Evolutionary conservation across 225 moss, liverwort and hornwort genomes (phyloP), one percentile per base, ranked within the genome.

Genomic region (Marchantia polymorpha): DNA sequence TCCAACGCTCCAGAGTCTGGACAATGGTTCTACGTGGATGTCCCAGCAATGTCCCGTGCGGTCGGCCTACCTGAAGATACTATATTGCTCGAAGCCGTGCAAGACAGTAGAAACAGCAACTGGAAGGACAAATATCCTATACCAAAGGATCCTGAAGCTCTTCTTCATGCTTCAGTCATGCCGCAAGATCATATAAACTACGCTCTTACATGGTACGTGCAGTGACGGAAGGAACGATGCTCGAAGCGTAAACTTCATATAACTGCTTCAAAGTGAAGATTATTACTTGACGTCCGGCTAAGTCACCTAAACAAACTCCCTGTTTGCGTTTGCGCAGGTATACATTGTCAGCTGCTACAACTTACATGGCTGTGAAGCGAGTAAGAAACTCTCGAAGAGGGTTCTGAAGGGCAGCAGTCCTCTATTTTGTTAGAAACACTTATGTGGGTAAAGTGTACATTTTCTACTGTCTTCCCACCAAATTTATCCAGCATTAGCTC

Each of bases 161-260:
- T 94, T 79, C 69, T 94, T 72, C 91, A 90, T 83, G 88, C 92
- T 0, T 88, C 94, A 2, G 94, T 99, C 52, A 94, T 99, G 94
- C 97, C 97, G 19, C 90, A 90, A 83, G 97, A 94, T 72, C 97
- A 99, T 81, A 89, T 99, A 78, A 99, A 99, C 79, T 99, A 99
- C 81, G 94, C 97, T 29, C 90, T 95, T n/a, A 99, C 97, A 50
- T 94, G 97, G 97, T 99, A 92, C 22, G 80, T 81, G 39, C 29
- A 0, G 51, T 39, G 39, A 39, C 39, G 39, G 39, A 5, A 39
- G 39, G 39, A 39, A 39, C 5, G 39, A 39, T 2, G 5, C 39
- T 39, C 39, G 5, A 39, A 39, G 39, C 39, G 39, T 39, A 39
- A 39, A 39, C 5, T 39, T 39, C 39, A 2, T 39, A 4, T 69